Conservation (phyloP, 768 basidiomycete genomes). For the Tricholoma sp. region DNA sequence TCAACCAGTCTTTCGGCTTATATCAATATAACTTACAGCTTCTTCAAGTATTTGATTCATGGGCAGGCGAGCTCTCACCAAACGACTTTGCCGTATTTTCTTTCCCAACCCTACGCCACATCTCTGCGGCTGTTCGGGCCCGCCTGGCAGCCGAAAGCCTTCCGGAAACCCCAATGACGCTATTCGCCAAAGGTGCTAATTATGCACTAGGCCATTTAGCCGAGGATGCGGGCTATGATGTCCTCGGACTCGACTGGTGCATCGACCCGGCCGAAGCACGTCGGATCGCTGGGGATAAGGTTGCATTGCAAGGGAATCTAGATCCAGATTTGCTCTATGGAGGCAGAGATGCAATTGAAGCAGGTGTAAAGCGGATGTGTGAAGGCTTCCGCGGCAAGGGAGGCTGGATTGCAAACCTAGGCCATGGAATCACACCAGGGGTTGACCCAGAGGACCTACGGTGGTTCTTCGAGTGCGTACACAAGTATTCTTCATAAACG, state of each 20-base stretch:
- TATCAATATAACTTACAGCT: constrained; percentile 43
- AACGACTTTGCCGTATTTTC: constrained; percentile 84
- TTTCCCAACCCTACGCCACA: constrained; percentile 70
- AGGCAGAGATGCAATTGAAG: constrained; percentile 81
- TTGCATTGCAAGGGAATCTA: constrained; percentile 87
- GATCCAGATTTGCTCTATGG: constrained; percentile 88
- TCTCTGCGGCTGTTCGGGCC: constrained; percentile 62
- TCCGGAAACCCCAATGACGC: constrained; percentile 70
- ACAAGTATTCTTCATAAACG: constrained; percentile 60
- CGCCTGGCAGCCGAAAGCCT: constrained; percentile 51
- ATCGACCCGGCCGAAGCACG: constrained; percentile 74
- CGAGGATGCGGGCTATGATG: constrained; percentile 71
- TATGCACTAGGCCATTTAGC: constrained; percentile 59
- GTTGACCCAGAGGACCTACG: constrained; percentile 91
- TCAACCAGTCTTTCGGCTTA: not conserved
- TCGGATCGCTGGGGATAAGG: constrained; percentile 50
- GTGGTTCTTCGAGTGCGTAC: constrained; percentile 89
- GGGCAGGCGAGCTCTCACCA: constrained; percentile 89
- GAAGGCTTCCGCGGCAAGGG: constrained; percentile 65
- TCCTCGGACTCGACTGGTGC: constrained; percentile 90
- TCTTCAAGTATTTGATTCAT: constrained; percentile 96
- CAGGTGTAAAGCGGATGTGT: constrained; percentile 78
- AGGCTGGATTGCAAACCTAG: constrained; percentile 96
- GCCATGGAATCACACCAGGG: constrained; percentile 95
- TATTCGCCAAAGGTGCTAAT: constrained; percentile 95